Evolutionary conservation across 2,329 filamentous ascomycete species (phyloP).

Genomic region (Fusarium verrucosum): DNA sequence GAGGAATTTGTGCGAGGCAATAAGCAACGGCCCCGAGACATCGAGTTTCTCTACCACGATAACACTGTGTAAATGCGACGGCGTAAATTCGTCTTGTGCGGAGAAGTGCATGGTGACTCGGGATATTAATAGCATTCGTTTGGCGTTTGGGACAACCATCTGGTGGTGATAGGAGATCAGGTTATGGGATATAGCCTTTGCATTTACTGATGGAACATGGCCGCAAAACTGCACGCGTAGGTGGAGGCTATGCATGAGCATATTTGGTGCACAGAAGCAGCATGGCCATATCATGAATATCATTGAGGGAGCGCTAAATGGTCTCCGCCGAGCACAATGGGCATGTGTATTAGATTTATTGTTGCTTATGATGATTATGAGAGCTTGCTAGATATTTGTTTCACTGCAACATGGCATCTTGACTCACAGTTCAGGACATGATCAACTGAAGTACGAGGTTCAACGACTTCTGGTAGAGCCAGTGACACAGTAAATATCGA

Average conservation of each 20-base stretch:
- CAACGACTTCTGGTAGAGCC: background rate
- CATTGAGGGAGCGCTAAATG: background rate
- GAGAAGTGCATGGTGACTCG: constrained; percentile 7
- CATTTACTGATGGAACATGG: constrained; percentile 20
- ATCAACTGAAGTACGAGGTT: background rate
- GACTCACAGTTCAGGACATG: too few species aligned
- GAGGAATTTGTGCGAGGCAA: constrained; percentile 88
- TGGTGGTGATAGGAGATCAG: constrained; percentile 9
- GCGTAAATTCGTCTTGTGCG: background rate
- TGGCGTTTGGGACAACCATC: constrained; percentile 34
- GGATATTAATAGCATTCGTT: constrained; percentile 36
- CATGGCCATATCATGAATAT: constrained; percentile 6
- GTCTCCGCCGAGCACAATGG: background rate
- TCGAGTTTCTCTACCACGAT: constrained; percentile 94
- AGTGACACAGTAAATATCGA: background rate
- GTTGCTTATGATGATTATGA: constrained; percentile 5
- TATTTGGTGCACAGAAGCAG: constrained; percentile 6
- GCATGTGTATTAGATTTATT: constrained; percentile 4
- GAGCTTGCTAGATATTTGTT: background rate
- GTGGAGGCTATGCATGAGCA: constrained; percentile 13
- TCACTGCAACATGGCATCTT: background rate
- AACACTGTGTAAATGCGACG: constrained; percentile 68
- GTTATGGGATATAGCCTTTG: constrained; percentile 25
- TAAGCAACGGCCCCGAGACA: constrained; percentile 81
- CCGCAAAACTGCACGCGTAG: constrained; percentile 3